Evolutionary conservation across 768 basidiomycete species (phyloP), one percentile per base, ranked within the genome.

Genomic region (Phaeotremella skinneri): DNA sequence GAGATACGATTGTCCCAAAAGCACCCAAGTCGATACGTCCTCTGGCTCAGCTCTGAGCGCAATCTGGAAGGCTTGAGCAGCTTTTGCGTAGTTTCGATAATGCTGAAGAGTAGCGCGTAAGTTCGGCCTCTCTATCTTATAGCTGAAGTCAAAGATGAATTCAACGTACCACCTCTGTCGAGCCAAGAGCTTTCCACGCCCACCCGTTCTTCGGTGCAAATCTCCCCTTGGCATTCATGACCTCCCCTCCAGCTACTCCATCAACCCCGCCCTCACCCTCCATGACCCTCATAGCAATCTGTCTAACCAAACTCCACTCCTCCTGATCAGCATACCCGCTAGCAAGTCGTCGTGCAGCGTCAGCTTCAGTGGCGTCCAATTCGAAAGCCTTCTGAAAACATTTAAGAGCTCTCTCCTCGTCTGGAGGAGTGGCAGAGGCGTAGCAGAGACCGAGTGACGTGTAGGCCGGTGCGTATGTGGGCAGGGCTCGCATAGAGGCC

Each of bases 381-480:
- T 98, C 96, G 68, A 99, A 97, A 0, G 94, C 96, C 70, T 94
- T 97, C 69, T 98, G 92, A 77, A 94, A 97, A 74, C 94, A 98
- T 73, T 92, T 93, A 2, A 89, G 87, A 0, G 94, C 89, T 34
- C 93, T 85, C 4, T 84, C 83, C 23, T 85, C 85, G 76, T 98
- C 93, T 0, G 86, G 84, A 0, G 91, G 90, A 11, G 80, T 78
- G 2, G 83, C 79, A 57, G 79, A 81, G 41, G 91, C 87, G 76
- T 98, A 98, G 78, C 92, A 92, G 48, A 90, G 80, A 5, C 96
- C 96, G 2, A 99, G 83, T 0, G 91, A 91, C 2, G 94, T 94
- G 74, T 91, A 98, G 0, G 96, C 86, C 1, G 96, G 88, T 0
- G 94, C 91, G 73, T 86, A 96, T 7, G 83, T 80, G 0, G 89